Conservation (phyloP, 768 basidiomycete species). For the Rhizopogon roseolus region DNA sequence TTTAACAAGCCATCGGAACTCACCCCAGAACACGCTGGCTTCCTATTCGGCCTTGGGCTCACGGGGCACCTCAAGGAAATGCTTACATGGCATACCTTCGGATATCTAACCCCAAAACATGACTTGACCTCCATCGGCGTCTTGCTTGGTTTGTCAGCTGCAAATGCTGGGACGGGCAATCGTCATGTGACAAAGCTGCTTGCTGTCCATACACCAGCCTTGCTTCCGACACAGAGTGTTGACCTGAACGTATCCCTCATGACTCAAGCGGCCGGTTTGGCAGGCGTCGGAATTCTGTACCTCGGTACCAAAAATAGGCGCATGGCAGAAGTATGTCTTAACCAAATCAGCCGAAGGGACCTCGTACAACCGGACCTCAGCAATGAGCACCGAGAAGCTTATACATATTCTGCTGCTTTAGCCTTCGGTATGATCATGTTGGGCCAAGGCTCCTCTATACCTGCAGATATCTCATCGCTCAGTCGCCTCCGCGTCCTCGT, state of each 20-base stretch:
- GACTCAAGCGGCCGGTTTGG: conserved; percentile 84
- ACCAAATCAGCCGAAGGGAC: conserved; percentile 75
- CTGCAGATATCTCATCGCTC: conserved; percentile 70
- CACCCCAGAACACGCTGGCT: conserved; percentile 94
- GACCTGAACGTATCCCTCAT: conserved; percentile 88
- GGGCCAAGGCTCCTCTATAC: conserved; percentile 73
- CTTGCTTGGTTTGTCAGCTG: conserved; percentile 88
- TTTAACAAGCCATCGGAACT: conserved; percentile 92
- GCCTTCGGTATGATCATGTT: conserved; percentile 98
- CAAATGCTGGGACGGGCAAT: conserved; percentile 82
- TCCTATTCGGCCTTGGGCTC: conserved; percentile 87
- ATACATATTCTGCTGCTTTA: conserved; percentile 82
- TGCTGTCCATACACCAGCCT: conserved; percentile 88
- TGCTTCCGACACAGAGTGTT: conserved; percentile 81
- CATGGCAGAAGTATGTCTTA: conserved; percentile 90
- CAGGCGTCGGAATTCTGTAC: conserved; percentile 87
- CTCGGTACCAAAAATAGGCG: conserved; percentile 82
- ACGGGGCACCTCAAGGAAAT: conserved; percentile 88
- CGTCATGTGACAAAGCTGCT: conserved; percentile 86
- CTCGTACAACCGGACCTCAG: conserved; percentile 79
- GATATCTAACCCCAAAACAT: conserved; percentile 93
- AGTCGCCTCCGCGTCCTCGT: conserved; percentile 69
- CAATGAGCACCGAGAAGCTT: conserved; percentile 88
- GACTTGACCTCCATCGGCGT: conserved; percentile 93
- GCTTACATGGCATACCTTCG: conserved; percentile 93